Evolutionary conservation across 352 stramenopile genomes (phyloP).

Genomic region (Phytopythium oedochilum): DNA sequence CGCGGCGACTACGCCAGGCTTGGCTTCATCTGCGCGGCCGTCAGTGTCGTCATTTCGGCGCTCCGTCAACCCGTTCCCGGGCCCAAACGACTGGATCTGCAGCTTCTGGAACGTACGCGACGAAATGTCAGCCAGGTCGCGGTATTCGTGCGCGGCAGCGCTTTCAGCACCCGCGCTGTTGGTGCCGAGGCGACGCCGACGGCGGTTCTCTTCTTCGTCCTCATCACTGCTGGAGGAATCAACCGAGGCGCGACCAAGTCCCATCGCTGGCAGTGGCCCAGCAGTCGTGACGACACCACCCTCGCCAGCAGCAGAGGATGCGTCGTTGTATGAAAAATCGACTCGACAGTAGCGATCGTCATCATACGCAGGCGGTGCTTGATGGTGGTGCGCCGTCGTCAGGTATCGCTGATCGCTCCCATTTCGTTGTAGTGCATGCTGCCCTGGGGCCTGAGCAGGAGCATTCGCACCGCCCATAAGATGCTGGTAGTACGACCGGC

Average conservation of each 20-base stretch:
- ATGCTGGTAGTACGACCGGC: constrained; percentile 2
- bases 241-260: neutral
- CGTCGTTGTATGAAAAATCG: neutral
- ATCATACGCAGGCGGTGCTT: neutral
- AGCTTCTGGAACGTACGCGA: constrained; percentile 60
- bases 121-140: constrained; percentile 57
- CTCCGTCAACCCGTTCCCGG: constrained; percentile 8
- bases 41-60: neutral
- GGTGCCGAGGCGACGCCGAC: neutral
- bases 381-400: neutral
- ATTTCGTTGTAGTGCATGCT: constrained; percentile 6
- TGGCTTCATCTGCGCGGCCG: neutral
- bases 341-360: neutral
- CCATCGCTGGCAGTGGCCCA: neutral
- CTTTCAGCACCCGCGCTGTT: neutral
- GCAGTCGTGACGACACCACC: neutral
- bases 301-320: neutral
- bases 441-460: neutral
- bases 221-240: constrained; percentile 8
- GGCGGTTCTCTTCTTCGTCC: constrained; percentile 2
- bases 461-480: neutral
- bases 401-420: constrained; percentile 7
- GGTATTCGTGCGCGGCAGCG: constrained; percentile 29
- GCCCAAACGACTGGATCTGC: constrained; percentile 33
- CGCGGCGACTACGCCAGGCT: neutral